Conservation (phyloP, 2,329 filamentous ascomycete species). For the Arthrobotrys sphaeroides region DNA sequence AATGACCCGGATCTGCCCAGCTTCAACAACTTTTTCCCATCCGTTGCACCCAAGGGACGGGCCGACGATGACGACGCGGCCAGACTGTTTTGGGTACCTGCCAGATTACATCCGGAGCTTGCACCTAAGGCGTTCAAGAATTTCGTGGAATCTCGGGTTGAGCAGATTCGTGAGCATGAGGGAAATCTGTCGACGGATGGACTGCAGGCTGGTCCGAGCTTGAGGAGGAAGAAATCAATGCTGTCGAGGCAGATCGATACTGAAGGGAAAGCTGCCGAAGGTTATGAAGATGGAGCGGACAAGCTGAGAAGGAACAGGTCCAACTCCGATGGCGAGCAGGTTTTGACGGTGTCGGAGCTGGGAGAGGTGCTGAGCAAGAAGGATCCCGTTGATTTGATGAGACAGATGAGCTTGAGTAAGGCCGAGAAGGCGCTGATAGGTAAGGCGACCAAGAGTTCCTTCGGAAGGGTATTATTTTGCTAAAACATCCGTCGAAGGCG, state of each 20-base stretch:
- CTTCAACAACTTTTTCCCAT: slow-evolving; percentile 73
- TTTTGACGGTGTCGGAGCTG: slow-evolving; percentile 72
- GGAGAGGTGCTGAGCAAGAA: slow-evolving; percentile 75
- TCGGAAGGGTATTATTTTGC: not conserved
- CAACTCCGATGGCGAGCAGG: slow-evolving; percentile 66
- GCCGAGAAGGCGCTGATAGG: slow-evolving; percentile 60
- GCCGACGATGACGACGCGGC: slow-evolving; percentile 89
- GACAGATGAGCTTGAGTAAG: slow-evolving; percentile 72
- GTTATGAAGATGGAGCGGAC: slow-evolving; percentile 85
- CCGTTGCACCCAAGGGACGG: slow-evolving; percentile 74
- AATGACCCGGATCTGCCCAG: slow-evolving; percentile 79
- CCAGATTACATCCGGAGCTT: slow-evolving; percentile 89
- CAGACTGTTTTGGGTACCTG: slow-evolving; percentile 93
- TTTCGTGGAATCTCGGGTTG: slow-evolving; percentile 91
- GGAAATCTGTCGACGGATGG: slow-evolving; percentile 69
- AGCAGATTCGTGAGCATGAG: slow-evolving; percentile 70
- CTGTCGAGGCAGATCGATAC: slow-evolving; percentile 88
- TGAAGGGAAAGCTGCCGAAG: slow-evolving; percentile 67
- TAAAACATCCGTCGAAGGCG: slow-evolving; percentile 60
- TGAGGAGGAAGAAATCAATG: slow-evolving; percentile 93
- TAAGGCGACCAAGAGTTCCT: slow-evolving; percentile 45
- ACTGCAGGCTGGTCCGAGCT: slow-evolving; percentile 69
- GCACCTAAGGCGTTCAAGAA: slow-evolving; percentile 96
- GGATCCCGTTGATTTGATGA: slow-evolving; percentile 76
- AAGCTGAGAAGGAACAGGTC: slow-evolving; percentile 78